Conservation (phyloP, 306 rosid genomes). For the Glycine soja region DNA sequence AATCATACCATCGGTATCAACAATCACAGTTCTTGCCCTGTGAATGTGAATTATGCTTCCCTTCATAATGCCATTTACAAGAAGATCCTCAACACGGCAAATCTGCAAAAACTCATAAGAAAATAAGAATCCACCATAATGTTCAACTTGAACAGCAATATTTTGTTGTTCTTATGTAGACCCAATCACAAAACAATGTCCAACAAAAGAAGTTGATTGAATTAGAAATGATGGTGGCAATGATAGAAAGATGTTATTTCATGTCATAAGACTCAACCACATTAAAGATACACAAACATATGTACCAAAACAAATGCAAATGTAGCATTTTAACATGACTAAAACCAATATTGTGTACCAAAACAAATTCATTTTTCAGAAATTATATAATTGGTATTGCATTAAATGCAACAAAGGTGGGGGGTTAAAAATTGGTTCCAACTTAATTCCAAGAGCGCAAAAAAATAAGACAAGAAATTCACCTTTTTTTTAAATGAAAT, state of each 20-base stretch:
- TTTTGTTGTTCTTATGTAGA: constrained; percentile 2
- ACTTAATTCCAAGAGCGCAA: constrained; percentile 8
- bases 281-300: background rate
- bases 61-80: constrained; percentile 81
- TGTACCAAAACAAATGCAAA: background rate
- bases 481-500: constrained; percentile 22
- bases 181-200: constrained; percentile 27
- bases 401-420: constrained; percentile 25
- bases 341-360: constrained; percentile 7
- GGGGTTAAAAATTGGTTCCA: constrained; percentile 14
- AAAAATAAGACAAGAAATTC: constrained; percentile 10
- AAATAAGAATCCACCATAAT: constrained; percentile 39
- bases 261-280: background rate
- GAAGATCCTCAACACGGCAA: constrained; percentile 98
- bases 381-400: constrained; percentile 6
- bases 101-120: constrained; percentile 60
- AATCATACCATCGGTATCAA: constrained; percentile 70
- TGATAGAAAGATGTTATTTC: constrained; percentile 30
- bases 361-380: constrained; percentile 4
- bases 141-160: constrained; percentile 21
- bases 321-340: background rate
- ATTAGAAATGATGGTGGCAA: constrained; percentile 28
- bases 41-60: constrained; percentile 97
- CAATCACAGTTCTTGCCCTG: constrained; percentile 93
- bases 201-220: constrained; percentile 1